Evolutionary conservation across 1,284 basidiomycete genomes (phyloP), one percentile per base, ranked within the genome.

Genomic region (Puccinia horiana): DNA sequence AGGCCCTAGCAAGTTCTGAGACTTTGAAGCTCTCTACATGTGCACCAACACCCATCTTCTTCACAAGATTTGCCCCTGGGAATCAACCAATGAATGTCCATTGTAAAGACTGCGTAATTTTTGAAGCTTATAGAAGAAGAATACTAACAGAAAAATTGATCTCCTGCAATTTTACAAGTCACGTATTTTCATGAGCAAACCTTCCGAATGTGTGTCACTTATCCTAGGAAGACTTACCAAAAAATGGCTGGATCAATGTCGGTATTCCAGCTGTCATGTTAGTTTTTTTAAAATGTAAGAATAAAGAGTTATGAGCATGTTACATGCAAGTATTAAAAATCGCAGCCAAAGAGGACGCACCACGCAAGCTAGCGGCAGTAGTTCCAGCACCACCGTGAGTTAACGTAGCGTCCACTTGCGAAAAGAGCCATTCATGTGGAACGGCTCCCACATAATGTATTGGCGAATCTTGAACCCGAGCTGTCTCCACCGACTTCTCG

Each of bases 331-430:
- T 23, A 40, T 67, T 18, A 56, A 18, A 26, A 23, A 23, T 52
- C 35, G 23, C 8, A 42, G n/a, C 26, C 42, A 42, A 72, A 54
- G 35, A 49, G 26, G 23, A 29, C 76, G 12, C 32, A 69, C 76
- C 76, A 5, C 84, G 84, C 29, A 86, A 73, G 47, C 84, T 85
- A 14, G 85, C 85, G n/a, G 85, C 85, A 23, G 85, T 85, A 20
- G 85, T 86, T 70, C 85, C 85, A 1, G 85, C 85, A 11, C 85
- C 85, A 58, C 85, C 85, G 75, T 86, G 85, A 76, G 85, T 84
- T 77, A 86, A 83, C 16, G 85, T 85, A 79, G 85, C 84, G 82
- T 86, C 85, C 58, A 86, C 85, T 80, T 84, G 76, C 0, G 84
- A 84, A 83, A 86, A 86, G 1, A 86, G 82, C 85, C 84, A 84